Conservation (phyloP, 345 rosid genomes). For the Populus davidiana region DNA sequence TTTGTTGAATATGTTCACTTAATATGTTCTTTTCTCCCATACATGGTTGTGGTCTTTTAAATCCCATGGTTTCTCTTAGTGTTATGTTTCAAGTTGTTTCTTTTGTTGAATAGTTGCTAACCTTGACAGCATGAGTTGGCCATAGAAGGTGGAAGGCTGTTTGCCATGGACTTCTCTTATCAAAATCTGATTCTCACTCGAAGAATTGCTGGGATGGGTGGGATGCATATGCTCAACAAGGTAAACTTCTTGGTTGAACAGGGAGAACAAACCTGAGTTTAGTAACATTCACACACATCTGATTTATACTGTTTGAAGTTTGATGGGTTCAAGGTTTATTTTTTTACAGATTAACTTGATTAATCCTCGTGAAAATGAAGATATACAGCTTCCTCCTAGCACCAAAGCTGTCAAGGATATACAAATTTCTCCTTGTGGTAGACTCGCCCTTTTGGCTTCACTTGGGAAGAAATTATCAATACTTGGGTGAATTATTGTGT, state of each 20-base stretch:
- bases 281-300: slow-evolving; percentile 1
- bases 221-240: slow-evolving; percentile 6
- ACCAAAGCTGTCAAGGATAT: slow-evolving; percentile 9
- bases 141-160: slow-evolving; percentile 6
- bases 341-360: slow-evolving; percentile 5
- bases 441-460: slow-evolving; percentile 3
- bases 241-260: not conserved
- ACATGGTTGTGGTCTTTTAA: not conserved
- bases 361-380: slow-evolving; percentile 2
- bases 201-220: slow-evolving; percentile 13
- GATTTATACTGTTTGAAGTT: not conserved
- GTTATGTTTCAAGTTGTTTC: too few species aligned
- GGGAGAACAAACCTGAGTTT: not conserved
- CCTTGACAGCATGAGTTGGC: slow-evolving; percentile 5
- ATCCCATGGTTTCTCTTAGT: not conserved
- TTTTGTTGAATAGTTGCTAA: not conserved
- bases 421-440: slow-evolving; percentile 6
- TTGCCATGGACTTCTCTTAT: not conserved
- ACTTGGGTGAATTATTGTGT: not conserved
- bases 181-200: slow-evolving; percentile 6
- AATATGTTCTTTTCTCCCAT: too few species aligned
- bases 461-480: slow-evolving; percentile 11
- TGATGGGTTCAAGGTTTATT: not conserved
- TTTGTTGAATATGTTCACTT: too few species aligned
- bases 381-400: slow-evolving; percentile 3